Conservation (phyloP, 305 asterid species). For the Solanum hybrid region DNA sequence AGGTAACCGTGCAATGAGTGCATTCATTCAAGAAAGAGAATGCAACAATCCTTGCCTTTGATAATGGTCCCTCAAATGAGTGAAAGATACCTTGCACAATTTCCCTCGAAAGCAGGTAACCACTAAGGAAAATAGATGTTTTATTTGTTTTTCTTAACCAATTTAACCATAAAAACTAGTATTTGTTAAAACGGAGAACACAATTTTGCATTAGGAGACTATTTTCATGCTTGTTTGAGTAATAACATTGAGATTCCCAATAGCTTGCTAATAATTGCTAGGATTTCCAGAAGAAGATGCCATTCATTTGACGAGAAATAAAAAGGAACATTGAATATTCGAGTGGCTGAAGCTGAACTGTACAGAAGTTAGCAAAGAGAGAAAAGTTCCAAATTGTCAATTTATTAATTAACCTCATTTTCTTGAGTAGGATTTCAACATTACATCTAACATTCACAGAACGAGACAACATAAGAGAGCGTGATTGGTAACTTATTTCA, state of each 20-base stretch:
- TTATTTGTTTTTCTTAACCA: neutral
- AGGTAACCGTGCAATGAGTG: neutral
- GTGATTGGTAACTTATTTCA: neutral
- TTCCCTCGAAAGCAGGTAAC: neutral
- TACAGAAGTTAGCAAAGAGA: neutral
- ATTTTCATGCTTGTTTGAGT: neutral
- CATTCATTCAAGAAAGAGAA: slow-evolving; percentile 6
- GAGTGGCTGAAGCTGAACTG: neutral
- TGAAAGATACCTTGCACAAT: neutral
- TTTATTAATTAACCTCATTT: neutral
- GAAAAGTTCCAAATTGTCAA: neutral
- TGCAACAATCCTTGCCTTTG: neutral
- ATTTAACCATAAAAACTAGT: neutral
- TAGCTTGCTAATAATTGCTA: neutral
- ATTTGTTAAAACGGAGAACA: neutral
- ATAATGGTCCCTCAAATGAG: neutral
- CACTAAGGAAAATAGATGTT: neutral
- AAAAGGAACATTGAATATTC: neutral
- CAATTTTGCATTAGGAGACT: neutral
- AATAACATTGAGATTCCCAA: neutral
- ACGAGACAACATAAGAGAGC: neutral
- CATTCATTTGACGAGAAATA: neutral
- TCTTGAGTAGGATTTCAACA: neutral
- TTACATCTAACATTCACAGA: neutral
- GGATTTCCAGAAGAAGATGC: neutral